A percentile compares a stretch with the other conserved stretches of the same genome.
Conservation (phyloP, 2,329 filamentous ascomycete genomes). For the Pseudocercospora cruenta region DNA sequence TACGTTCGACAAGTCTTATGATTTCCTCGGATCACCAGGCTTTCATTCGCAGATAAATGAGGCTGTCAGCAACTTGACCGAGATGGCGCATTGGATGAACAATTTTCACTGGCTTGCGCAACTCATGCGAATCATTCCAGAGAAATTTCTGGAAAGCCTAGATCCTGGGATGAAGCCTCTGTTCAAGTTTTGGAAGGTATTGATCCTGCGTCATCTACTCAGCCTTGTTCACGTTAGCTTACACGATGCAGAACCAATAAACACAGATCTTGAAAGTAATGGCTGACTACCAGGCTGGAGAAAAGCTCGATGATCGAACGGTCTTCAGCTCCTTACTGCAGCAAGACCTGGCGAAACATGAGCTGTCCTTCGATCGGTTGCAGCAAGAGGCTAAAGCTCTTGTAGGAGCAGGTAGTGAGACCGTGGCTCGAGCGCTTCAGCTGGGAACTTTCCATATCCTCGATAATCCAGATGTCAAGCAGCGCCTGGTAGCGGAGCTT, state of each 20-base stretch:
- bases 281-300: not conserved
- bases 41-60: conserved; percentile 14
- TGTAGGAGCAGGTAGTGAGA: conserved; percentile 54
- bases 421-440: conserved; percentile 47
- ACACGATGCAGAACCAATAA: not conserved
- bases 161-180: conserved; percentile 13
- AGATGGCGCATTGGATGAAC: conserved; percentile 6
- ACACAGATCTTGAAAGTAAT: conserved; percentile 3
- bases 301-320: conserved; percentile 7
- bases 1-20: conserved; percentile 12
- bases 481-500: conserved; percentile 46
- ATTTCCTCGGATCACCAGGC: conserved; percentile 8
- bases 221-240: not conserved
- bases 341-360: conserved; percentile 32
- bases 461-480: conserved; percentile 38
- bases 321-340: conserved; percentile 18
- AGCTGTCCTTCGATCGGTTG: conserved; percentile 40
- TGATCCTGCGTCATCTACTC: too few relatives aligned
- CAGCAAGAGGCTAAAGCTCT: conserved; percentile 50
- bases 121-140: conserved; percentile 6
- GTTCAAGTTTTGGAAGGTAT: not conserved
- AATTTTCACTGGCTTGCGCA: conserved; percentile 2
- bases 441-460: conserved; percentile 48
- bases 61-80: conserved; percentile 3
- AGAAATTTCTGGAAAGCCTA: not conserved